Evolutionary conservation across 2,329 filamentous ascomycete genomes (phyloP), one percentile per base, ranked within the genome.

Genomic region (Clathrospora elynae): DNA sequence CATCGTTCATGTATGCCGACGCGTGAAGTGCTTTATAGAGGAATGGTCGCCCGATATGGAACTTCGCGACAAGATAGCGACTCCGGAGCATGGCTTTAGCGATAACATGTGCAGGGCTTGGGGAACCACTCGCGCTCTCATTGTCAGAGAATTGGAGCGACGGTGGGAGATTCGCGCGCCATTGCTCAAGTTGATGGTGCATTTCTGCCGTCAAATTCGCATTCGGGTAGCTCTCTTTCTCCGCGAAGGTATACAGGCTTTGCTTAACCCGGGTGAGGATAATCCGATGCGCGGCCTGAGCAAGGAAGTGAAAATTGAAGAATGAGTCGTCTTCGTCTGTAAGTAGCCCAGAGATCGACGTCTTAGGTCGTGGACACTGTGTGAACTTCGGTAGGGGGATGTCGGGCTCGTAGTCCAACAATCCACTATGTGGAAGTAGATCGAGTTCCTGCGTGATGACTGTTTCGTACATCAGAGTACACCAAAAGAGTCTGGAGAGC

Each of bases 261-360:
- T 79, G 74, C 37, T 76, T 74, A 18, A 80, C 74, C 5, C 78
- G 74, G 1, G 76, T 80, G 6, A 81, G 69, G 38, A 81, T 77
- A 44, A 80, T 80, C 31, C 78, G 74, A 55, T 80, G 77, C 5
- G 78, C 78, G 23, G 79, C 77, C 53, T 81, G 78, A 17, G 78
- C 78, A 5, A 81, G 72, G 48, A 81, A 81, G 50, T 81, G 78
- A 43, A 80, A 80, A 57, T 80, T 78, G 61, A 79, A 80, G 48
- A 78, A 77, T 1, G 77, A 73, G 45, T 80, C 77, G 40, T 78
- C 75, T 25, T 77, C 71, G 32, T 77, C 71, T 5, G 66, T 68
- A 2, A 67, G 34, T 46, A 67, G 17, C 53, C 63, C 32, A 50
- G 66, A 51, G 42, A 66, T 67, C 1, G 60, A 67, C 3, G 62